Evolutionary conservation across 805 yeast genomes (phyloP), one percentile per base, ranked within the genome.

Genomic region (Tetrapisispora arboricola): DNA sequence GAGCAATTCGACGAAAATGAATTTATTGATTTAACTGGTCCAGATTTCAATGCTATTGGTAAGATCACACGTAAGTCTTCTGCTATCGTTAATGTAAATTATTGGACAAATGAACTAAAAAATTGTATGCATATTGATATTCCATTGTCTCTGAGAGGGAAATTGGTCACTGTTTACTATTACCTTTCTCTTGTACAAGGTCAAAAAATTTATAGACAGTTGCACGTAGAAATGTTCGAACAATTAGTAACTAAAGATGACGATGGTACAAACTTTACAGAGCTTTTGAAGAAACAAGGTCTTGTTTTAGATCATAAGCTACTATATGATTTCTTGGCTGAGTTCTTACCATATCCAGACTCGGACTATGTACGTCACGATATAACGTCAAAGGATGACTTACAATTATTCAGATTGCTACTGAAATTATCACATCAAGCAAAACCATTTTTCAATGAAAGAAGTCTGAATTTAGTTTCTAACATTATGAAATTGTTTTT

Each of bases 21-120:
- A 30, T 51, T 48, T 37, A 44, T 51, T 8, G 60, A 61, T 37
- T 60, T 60, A 5, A 65, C 69, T 20, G 58, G 64, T 6, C 46
- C 66, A 38, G 59, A 66, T 32, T 50, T 53, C 41, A 49, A 30
- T 34, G 57, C 62, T 26, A 79, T 77, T 40, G 76, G 78, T 43
- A 76, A 75, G 47, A 68, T 74, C 11, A 68, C 77, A 3, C 75
- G 80, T 2, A 70, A 72, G 44, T 75, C 84, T 1, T 82, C 87
- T 0, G 75, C 90, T 0, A 80, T 83, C 6, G 77, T 82, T 9
- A 71, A 78, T 30, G 79, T 84, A 9, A 40, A 78, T 41, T 81
- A 80, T 42, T 86, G 95, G 94, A 80, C 95, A 0, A 77, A 80
- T 41, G 95, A 85, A 57, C 69, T 90, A 48, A 71, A 76, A 39